A percentile compares a stretch with the other conserved stretches of the same genome.
Evolutionary conservation across 2,329 filamentous ascomycete species (phyloP).

Genomic region (Fusarium tupiense): DNA sequence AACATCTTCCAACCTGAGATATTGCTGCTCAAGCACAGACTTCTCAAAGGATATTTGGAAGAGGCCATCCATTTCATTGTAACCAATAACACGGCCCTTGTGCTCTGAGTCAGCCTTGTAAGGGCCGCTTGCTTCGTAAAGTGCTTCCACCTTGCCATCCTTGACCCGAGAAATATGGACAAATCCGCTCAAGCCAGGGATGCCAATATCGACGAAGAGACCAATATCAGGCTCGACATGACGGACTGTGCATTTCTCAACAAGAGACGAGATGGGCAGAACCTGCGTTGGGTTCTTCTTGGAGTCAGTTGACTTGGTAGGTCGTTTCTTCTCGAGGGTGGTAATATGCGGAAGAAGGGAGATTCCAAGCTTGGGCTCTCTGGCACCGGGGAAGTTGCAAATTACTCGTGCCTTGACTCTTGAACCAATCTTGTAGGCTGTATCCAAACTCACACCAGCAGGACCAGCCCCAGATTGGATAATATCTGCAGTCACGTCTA

Average conservation of each 20-base stretch:
- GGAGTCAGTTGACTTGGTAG: slow-evolving; percentile 46
- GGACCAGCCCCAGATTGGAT: slow-evolving; percentile 85
- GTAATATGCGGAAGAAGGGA: slow-evolving; percentile 88
- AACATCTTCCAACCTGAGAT: slow-evolving; percentile 91
- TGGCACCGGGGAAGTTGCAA: slow-evolving; percentile 83
- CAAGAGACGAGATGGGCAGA: slow-evolving; percentile 76
- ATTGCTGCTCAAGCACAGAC: slow-evolving; percentile 84
- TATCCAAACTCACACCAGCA: slow-evolving; percentile 74
- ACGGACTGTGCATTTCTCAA: slow-evolving; percentile 81
- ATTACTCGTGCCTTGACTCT: slow-evolving; percentile 89
- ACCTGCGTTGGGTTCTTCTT: slow-evolving; percentile 64
- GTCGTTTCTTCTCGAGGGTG: slow-evolving; percentile 63
- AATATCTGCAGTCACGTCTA: slow-evolving; percentile 90
- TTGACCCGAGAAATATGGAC: slow-evolving; percentile 94
- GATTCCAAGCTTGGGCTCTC: slow-evolving; percentile 85
- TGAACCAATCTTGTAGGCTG: slow-evolving; percentile 83
- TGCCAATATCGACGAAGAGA: slow-evolving; percentile 77
- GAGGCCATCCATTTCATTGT: slow-evolving; percentile 86
- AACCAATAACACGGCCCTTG: slow-evolving; percentile 83
- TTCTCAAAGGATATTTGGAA: slow-evolving; percentile 88
- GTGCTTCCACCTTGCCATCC: slow-evolving; percentile 85
- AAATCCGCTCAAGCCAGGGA: slow-evolving; percentile 77
- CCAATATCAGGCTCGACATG: slow-evolving; percentile 84
- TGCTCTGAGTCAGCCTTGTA: slow-evolving; percentile 84
- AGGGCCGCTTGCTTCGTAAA: slow-evolving; percentile 79